Base-by-base conservation (phyloP, 768 basidiomycete genomes). In the Boletus rubropictus region DNA sequence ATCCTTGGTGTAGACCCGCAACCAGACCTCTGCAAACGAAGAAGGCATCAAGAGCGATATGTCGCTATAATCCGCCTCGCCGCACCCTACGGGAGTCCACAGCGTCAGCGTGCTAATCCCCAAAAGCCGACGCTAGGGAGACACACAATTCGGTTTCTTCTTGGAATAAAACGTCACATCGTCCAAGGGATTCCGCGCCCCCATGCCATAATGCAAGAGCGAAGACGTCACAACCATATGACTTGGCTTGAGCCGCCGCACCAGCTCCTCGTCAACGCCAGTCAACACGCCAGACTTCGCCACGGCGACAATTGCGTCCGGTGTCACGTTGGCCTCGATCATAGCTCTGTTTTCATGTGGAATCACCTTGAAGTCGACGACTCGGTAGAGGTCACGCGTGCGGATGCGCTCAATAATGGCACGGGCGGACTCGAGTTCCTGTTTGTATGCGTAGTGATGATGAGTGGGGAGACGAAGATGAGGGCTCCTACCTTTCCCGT, bases 181-280 rank as follows among this genome's bases (percentile, higher is more conserved):
- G 37, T 83, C 75, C 38, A 90, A 58, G 1, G 89, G 89, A 55
- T 86, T 87, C 51, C 69, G 63, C 36, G 79, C 77, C 52, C 76
- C 71, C 80, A 84, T 86, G 3, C 89, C 89, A 55, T 86, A 84
- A 59, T 91, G 89, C 74, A 90, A 73, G n/a, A 61, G 55, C 2
- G 79, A 64, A 12, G 81, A 69, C 41, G 82, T 77, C 18, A 91
- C 84, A 33, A 84, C 77, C 25, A 91, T 71, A 44, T 87, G 76
- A 5, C 72, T 61, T 0, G 67, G 63, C 14, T 51, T 59, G 10
- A 85, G 67, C 8, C 65, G 63, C 4, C 57, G 54, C 29, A 72
- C 65, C 10, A 63, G 56, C 6, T 53, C 62, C 11, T 61, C 51
- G 9, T 66, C 56, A 0, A 65, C 54, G 3, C 64, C 60, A 1